Evolutionary conservation across 1,139 yeast species (phyloP).

Genomic region (Casaregolazyma suthepensis): DNA sequence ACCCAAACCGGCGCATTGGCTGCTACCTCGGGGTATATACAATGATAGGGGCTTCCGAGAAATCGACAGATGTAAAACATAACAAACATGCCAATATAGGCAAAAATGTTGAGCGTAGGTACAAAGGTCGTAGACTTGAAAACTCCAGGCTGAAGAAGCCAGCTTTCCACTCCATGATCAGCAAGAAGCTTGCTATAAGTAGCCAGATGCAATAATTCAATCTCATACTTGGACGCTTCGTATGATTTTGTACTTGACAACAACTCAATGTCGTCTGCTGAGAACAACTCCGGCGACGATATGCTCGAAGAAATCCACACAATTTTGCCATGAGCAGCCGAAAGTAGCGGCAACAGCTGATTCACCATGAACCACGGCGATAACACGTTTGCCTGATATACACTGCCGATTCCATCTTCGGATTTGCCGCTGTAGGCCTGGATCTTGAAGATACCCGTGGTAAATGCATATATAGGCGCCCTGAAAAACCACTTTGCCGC

Average conservation of each 20-base stretch:
- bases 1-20: constrained; percentile 77
- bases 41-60: constrained; percentile 82
- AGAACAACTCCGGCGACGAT: constrained; percentile 64
- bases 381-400: constrained; percentile 91
- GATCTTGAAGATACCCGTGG: constrained; percentile 66
- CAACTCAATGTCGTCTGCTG: constrained; percentile 69
- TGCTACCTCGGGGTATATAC: constrained; percentile 79
- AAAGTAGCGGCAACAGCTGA: constrained; percentile 48
- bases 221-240: constrained; percentile 86
- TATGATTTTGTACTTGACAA: constrained; percentile 61
- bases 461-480: constrained; percentile 72
- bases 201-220: constrained; percentile 76
- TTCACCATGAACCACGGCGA: constrained; percentile 85
- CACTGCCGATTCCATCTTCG: constrained; percentile 70
- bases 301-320: constrained; percentile 84
- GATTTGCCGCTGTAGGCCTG: constrained; percentile 73
- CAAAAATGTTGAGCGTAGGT: constrained; percentile 66
- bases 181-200: constrained; percentile 47
- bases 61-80: constrained; percentile 80
- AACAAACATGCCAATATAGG: constrained; percentile 78
- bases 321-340: constrained; percentile 47
- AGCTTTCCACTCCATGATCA: constrained; percentile 55
- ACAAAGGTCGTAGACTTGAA: constrained; percentile 79
- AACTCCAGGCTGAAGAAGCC: constrained; percentile 89
- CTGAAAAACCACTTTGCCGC: constrained; percentile 60